Percentiles rank a stretch among this genome's conserved stretches.
phyloP scores from a whole-genome alignment of 805 yeast species.

The Nakazawaea siamensis region DNA sequence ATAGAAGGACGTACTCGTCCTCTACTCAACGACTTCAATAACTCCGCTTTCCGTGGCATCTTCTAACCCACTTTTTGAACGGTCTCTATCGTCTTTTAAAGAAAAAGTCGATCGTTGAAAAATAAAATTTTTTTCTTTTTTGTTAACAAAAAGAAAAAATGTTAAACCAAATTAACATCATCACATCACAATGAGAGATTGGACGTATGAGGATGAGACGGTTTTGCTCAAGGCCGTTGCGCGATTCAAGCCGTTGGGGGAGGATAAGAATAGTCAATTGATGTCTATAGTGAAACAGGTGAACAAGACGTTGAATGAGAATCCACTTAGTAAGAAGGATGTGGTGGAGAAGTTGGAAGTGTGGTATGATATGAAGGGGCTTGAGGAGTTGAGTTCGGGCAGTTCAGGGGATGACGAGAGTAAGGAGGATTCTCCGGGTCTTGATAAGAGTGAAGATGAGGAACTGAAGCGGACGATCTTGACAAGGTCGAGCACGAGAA shows the following conservation, averaged over 20 bases:
- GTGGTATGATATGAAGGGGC: conserved; percentile 47
- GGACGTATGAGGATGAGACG: conserved; percentile 60
- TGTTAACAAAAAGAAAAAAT: too few relatives aligned
- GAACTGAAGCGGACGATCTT: conserved; percentile 5
- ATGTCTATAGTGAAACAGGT: conserved; percentile 26
- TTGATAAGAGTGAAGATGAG: not conserved
- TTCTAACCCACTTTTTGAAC: too few relatives aligned
- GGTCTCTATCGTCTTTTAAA: too few relatives aligned
- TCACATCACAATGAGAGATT: conserved; percentile 18
- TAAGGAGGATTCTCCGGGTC: not conserved
- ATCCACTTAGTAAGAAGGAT: conserved; percentile 34
- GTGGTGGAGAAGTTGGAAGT: conserved; percentile 48
- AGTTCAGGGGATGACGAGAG: not conserved
- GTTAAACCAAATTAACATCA: not conserved
- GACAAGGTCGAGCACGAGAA: conserved; percentile 10
- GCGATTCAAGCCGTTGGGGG: conserved; percentile 63
- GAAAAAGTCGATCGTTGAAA: not conserved
- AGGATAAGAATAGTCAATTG: conserved; percentile 32
- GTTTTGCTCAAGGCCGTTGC: conserved; percentile 53
- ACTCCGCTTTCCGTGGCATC: conserved; percentile 58
- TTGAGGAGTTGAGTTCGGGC: conserved; percentile 36
- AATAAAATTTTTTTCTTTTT: too few relatives aligned
- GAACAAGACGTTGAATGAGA: conserved; percentile 12
- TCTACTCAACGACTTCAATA: conserved; percentile 49
- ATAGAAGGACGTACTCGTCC: conserved; percentile 80